Evolutionary conservation across 2,329 filamentous ascomycete species (phyloP).

Genomic region (Beauveria pseudobassiana): DNA sequence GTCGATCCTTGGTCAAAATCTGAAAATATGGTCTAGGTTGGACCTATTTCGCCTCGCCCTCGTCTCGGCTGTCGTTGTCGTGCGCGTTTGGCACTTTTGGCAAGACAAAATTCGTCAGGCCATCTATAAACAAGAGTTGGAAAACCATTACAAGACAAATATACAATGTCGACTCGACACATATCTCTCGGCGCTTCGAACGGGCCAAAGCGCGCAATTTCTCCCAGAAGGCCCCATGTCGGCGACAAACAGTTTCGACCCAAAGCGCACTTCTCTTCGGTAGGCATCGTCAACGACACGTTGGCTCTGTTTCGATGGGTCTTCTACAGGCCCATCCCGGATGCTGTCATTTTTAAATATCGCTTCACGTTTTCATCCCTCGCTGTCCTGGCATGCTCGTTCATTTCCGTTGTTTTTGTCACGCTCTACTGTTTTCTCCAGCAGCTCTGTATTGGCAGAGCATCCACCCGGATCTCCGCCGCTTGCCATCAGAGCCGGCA

Average conservation of each 20-base stretch:
- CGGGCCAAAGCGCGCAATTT: constrained; percentile 57
- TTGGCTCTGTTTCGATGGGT: constrained; percentile 81
- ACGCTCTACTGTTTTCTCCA: constrained; percentile 78
- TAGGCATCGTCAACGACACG: constrained; percentile 66
- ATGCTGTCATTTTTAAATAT: constrained; percentile 59
- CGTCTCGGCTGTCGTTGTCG: constrained; percentile 55
- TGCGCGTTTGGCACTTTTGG: constrained; percentile 82
- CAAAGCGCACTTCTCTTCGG: constrained; percentile 69
- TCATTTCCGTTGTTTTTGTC: constrained; percentile 63
- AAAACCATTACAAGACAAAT: constrained; percentile 52
- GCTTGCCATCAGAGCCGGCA: constrained; percentile 76
- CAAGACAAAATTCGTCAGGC: constrained; percentile 89
- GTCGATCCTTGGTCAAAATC: constrained; percentile 75
- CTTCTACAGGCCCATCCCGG: constrained; percentile 80
- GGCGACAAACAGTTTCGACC: constrained; percentile 50
- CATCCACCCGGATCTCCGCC: constrained; percentile 85
- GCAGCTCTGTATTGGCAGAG: constrained; percentile 81
- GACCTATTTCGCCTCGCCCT: constrained; percentile 81
- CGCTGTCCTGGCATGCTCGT: constrained; percentile 60
- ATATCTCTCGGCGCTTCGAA: constrained; percentile 38
- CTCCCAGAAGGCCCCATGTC: constrained; percentile 58
- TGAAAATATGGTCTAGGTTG: constrained; percentile 80
- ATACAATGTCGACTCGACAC: constrained; percentile 44
- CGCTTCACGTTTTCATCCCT: constrained; percentile 75
- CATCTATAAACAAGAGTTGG: constrained; percentile 75